These are phyloP conservation scores for Backusella australiensis DNA, from an alignment of 192 early-diverging fungal genomes.

Conservation along the genomic window DNA sequence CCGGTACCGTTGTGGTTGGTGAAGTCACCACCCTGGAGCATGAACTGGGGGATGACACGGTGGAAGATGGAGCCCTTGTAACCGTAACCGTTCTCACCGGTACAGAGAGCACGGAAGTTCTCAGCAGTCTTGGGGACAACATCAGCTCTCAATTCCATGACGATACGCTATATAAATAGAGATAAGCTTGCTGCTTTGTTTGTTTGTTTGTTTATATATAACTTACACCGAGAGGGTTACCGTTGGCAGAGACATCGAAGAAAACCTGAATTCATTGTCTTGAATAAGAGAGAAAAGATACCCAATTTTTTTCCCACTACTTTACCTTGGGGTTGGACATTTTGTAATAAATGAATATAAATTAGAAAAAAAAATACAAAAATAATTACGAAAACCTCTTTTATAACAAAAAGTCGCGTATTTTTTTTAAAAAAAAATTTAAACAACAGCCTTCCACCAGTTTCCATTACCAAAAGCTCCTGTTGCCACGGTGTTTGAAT, in stretches of 20 bases:
- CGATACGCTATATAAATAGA: constrained; percentile 39
- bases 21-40: constrained; percentile 89
- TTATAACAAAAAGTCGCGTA: background rate
- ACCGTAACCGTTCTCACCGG: constrained; percentile 89
- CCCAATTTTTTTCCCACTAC: background rate
- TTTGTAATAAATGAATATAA: background rate
- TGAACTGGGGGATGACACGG: constrained; percentile 80
- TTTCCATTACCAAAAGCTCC: background rate
- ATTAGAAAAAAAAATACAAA: background rate
- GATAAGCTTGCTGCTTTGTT: background rate
- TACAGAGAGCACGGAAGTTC: constrained; percentile 98
- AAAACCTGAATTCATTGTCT: constrained; percentile 43
- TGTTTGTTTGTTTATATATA: background rate
- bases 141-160: constrained; percentile 66
- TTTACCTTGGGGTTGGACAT: background rate
- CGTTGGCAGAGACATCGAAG: constrained; percentile 66
- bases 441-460: background rate
- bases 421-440: background rate
- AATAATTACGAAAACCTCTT: background rate
- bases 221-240: constrained; percentile 46
- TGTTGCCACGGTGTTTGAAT: background rate
- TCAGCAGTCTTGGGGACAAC: constrained; percentile 82
- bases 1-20: constrained; percentile 85
- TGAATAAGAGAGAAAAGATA: background rate
- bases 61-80: constrained; percentile 79